Base-by-base conservation (phyloP, 139 green algal species). In the Desmodesmus armatus region DNA sequence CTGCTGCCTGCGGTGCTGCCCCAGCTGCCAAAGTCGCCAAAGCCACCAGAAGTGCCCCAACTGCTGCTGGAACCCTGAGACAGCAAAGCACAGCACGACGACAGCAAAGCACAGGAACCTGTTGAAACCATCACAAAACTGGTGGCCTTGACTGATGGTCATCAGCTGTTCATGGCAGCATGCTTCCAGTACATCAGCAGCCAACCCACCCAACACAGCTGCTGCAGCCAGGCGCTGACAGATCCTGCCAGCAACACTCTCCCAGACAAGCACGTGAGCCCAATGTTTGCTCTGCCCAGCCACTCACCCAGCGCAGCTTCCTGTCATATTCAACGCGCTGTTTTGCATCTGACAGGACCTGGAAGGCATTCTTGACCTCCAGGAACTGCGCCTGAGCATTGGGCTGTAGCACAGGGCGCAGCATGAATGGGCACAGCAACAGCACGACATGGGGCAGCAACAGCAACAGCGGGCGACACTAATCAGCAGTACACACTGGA, bases 341-440 rank as follows among this genome's bases (percentile, higher is more conserved):
- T 35, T 77, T 49, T 2, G 85, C 35, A 60, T 94, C 91, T n/a
- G 90, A 89, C 39, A 96, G 67, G 33, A 90, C 77, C 25, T 90
- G 87, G 60, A 94, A 96, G 0, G 93, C 93, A 47, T 84, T 77
- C 69, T 95, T 96, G 39, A 86, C 91, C 72, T 94, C 91, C 89
- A 96, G 92, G 73, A 96, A 96, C 17, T 85, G 83, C 25, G 91
- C 89, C 67, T 89, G 65, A 2, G 93, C 93, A 87, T 96, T 89
- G 0, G 92, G 80, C 91, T 92, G 87, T 35, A 44, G 35, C 27
- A 49, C 35, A 74, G 29, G 29, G 3, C 41, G 17, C 7, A n/a
- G n/a, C n/a, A n/a, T n/a, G n/a, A n/a, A n/a, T n/a, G n/a, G n/a
- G n/a, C n/a, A n/a, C n/a, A n/a, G 25, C 1, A 25, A 25, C 33